phyloP scores from a whole-genome alignment of 108 stramenopile species.

The Aurantiochytrium sp. region DNA sequence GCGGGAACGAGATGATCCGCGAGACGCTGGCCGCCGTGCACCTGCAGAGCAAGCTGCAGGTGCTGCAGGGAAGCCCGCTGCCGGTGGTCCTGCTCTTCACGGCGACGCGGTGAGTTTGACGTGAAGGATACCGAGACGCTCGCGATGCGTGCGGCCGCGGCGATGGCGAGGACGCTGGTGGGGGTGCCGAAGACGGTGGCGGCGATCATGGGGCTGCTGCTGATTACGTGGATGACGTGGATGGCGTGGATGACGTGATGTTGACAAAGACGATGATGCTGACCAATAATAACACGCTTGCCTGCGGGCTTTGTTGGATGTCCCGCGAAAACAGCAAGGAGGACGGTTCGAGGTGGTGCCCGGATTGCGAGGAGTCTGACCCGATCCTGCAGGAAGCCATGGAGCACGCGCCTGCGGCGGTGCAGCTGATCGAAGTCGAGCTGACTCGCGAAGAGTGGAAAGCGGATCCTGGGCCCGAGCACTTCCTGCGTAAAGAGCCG shows the following conservation, averaged over 20 bases:
- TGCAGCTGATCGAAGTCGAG: not conserved
- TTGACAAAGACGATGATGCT: too few species aligned
- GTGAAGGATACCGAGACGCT: too few species aligned
- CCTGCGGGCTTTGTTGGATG: too few species aligned
- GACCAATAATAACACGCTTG: too few species aligned
- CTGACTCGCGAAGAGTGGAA: conserved; percentile 26
- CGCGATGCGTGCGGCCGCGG: too few species aligned
- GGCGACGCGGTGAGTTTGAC: not conserved
- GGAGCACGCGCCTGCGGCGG: not conserved
- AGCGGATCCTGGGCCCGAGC: not conserved
- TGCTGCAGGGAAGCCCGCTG: not conserved
- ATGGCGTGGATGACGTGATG: too few species aligned
- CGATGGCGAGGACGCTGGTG: too few species aligned
- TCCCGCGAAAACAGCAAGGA: not conserved
- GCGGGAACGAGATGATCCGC: too few species aligned
- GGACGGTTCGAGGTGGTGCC: not conserved
- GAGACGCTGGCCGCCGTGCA: not conserved
- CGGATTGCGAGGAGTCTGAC: conserved; percentile 22
- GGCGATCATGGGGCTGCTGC: too few species aligned
- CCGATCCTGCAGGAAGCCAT: not conserved
- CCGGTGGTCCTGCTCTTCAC: not conserved
- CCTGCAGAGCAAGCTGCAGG: conserved; percentile 6
- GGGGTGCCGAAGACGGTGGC: too few species aligned
- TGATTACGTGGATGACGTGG: too few species aligned
- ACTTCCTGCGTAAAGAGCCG: conserved; percentile 29